A percentile compares a stretch with the other conserved stretches of the same genome.
Conservation (phyloP, 2,329 filamentous ascomycete species). For the Cordyceps cicadae region DNA sequence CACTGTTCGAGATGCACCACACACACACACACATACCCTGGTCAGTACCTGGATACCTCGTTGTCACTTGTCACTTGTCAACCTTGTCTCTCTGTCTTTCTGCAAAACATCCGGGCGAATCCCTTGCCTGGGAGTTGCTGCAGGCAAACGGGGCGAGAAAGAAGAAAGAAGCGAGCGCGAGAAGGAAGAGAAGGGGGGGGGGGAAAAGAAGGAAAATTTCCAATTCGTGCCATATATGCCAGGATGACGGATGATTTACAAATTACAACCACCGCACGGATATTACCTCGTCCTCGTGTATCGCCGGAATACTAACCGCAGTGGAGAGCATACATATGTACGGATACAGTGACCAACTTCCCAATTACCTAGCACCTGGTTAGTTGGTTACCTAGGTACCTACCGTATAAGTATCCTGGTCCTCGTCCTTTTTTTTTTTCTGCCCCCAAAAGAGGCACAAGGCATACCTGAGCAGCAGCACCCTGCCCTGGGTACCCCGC, state of each 20-base stretch:
- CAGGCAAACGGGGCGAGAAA: background rate
- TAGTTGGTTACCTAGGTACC: too few species aligned
- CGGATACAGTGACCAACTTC: too few species aligned
- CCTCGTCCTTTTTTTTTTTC: background rate
- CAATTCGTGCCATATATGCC: background rate
- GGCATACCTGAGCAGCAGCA: too few species aligned
- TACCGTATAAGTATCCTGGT: background rate
- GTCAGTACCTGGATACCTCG: background rate
- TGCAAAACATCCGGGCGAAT: slow-evolving; percentile 1
- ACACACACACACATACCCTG: too few species aligned
- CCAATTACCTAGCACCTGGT: too few species aligned
- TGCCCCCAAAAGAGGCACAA: background rate
- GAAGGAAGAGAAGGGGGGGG: background rate
- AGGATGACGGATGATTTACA: background rate
- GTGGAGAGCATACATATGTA: background rate
- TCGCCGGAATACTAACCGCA: background rate
- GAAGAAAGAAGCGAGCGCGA: background rate
- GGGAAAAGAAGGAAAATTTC: too few species aligned
- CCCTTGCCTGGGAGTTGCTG: background rate
- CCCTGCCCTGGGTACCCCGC: background rate
- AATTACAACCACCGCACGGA: background rate
- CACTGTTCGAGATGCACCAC: too few species aligned
- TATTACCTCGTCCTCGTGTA: background rate
- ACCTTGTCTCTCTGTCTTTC: background rate
- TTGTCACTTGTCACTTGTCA: background rate